Evolutionary conservation across 2,329 filamentous ascomycete genomes (phyloP), one percentile per base, ranked within the genome.

Genomic region (Trichoderma citrinoviride): DNA sequence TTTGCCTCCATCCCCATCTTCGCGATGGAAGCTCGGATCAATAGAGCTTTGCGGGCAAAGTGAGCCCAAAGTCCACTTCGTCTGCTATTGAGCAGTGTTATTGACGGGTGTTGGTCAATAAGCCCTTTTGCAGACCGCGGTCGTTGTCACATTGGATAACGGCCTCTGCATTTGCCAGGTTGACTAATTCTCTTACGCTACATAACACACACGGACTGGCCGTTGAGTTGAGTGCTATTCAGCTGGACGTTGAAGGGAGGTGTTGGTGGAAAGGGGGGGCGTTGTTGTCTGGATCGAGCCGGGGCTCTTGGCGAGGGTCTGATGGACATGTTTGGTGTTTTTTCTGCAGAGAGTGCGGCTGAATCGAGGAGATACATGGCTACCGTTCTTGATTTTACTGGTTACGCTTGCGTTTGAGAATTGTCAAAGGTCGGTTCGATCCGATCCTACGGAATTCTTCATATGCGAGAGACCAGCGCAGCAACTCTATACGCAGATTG

Each of bases 101-200:
- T 64, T 64, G 61, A 64, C 23, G 3, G 33, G 7, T 50, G 54
- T 15, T 50, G 37, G 43, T 64, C 61, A 64, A 64, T 64, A 64
- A 58, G 53, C 54, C 61, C 21, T 19, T 33, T 12, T 37, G 8
- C n/a, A n/a, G 23, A 25, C 40, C 17, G 12, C 33, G 33, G 12
- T 37, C 12, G 14, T 37, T 37, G 33, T 37, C 33, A 37, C 12
- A 10, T 37, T 37, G 33, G 33, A 37, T 14, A 37, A 37, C 33
- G 33, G 33, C 33, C 3, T 10, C 14, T 12, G 14, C 33, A 2
- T 33, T 61, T 25, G 37, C 57, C 25, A 2, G 0, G 40, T 14
- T 27, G 40, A 33, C 33, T 23, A 15, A 19, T 25, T 17, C 33
- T 46, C 19, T 54, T 41, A 14, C 33, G 33, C 33, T 1, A 37